phyloP scores from a whole-genome alignment of 352 stramenopile genomes.

The Blastocystis sp. region DNA sequence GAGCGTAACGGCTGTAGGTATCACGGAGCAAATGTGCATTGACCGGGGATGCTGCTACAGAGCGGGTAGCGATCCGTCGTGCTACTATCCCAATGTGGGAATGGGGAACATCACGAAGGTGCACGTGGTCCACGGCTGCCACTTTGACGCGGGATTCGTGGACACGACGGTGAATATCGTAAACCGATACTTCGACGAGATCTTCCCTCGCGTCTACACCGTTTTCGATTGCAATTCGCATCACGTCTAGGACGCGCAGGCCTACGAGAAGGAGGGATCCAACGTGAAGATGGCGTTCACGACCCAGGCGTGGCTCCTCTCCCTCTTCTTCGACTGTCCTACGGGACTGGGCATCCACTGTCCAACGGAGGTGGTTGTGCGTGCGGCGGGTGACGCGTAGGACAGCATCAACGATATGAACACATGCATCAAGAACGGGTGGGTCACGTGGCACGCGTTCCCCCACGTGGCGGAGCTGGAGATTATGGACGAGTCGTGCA shows the following conservation, averaged over 20 bases:
- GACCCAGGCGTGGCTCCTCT: constrained; percentile 64
- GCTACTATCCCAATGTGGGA: constrained; percentile 68
- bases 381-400: not conserved
- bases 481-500: constrained; percentile 55
- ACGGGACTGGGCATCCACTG: constrained; percentile 44
- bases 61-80: constrained; percentile 14
- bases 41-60: constrained; percentile 71
- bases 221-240: constrained; percentile 3
- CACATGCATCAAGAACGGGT: constrained; percentile 63
- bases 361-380: constrained; percentile 19
- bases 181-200: constrained; percentile 74
- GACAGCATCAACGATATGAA: constrained; percentile 45
- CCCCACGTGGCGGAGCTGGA: constrained; percentile 63
- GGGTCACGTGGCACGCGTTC: constrained; percentile 72
- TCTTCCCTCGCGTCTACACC: constrained; percentile 58
- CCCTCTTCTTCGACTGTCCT: constrained; percentile 70
- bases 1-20: constrained; percentile 26
- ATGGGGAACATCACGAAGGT: constrained; percentile 70
- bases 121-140: constrained; percentile 70
- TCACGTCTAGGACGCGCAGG: constrained; percentile 47
- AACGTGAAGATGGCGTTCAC: constrained; percentile 71
- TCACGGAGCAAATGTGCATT: constrained; percentile 64
- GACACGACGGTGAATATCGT: constrained; percentile 71
- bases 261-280: constrained; percentile 33
- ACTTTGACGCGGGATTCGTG: constrained; percentile 73